Evolutionary conservation across 2,329 filamentous ascomycete genomes (phyloP).

Genomic region (Pyrenochaeta sp.): DNA sequence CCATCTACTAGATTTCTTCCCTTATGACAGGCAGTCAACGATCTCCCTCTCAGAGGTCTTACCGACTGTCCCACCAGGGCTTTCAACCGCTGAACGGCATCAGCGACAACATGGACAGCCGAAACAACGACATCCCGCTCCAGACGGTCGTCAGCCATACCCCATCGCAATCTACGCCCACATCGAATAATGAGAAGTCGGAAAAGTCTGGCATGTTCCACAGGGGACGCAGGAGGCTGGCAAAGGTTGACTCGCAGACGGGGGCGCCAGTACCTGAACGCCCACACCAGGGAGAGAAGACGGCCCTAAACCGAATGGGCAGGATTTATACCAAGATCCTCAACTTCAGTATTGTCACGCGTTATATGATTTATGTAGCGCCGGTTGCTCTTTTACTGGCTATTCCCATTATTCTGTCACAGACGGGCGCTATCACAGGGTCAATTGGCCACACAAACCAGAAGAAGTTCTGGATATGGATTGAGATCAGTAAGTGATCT

Average conservation of each 20-base stretch:
- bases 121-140: slow-evolving; percentile 69
- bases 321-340: slow-evolving; percentile 67
- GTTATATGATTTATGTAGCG: slow-evolving; percentile 70
- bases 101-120: slow-evolving; percentile 52
- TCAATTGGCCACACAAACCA: slow-evolving; percentile 64
- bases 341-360: slow-evolving; percentile 69
- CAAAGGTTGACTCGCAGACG: slow-evolving; percentile 41
- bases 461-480: slow-evolving; percentile 70
- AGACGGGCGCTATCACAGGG: slow-evolving; percentile 51
- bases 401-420: slow-evolving; percentile 70
- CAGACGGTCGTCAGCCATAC: slow-evolving; percentile 62
- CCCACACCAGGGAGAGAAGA: slow-evolving; percentile 61
- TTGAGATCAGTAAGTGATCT: slow-evolving; percentile 62
- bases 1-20: slow-evolving; percentile 11
- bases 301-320: slow-evolving; percentile 64
- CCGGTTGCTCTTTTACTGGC: slow-evolving; percentile 67
- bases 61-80: slow-evolving; percentile 45
- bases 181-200: slow-evolving; percentile 41
- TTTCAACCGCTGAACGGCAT: slow-evolving; percentile 46
- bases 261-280: slow-evolving; percentile 33
- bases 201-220: slow-evolving; percentile 52
- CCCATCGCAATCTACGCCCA: slow-evolving; percentile 44
- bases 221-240: slow-evolving; percentile 42
- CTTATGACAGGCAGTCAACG: slow-evolving; percentile 30
- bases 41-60: slow-evolving; percentile 45